Evolutionary conservation across 805 yeast species (phyloP).

Genomic region (Clavispora carvajalis): DNA sequence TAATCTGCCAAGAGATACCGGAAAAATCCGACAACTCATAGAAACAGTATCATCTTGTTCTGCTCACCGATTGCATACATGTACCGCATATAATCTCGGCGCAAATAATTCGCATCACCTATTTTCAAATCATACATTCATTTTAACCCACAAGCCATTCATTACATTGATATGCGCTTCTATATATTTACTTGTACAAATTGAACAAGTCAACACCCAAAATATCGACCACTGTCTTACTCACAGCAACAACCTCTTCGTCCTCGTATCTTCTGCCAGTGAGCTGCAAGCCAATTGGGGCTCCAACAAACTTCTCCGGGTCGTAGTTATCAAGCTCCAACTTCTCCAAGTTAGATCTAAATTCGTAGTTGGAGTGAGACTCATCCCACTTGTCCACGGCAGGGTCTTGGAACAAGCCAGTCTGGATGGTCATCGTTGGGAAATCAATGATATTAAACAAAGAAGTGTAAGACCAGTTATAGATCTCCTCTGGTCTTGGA

Average conservation of each 20-base stretch:
- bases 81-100: too few species aligned
- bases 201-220: constrained; percentile 25
- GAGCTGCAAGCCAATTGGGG: constrained; percentile 53
- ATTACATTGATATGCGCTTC: too few species aligned
- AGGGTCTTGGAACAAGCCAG: constrained; percentile 57
- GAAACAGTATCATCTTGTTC: too few species aligned
- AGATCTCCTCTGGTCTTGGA: constrained; percentile 57
- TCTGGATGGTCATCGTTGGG: constrained; percentile 62
- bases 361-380: constrained; percentile 24
- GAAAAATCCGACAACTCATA: too few species aligned
- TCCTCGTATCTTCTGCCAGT: constrained; percentile 51
- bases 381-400: constrained; percentile 44
- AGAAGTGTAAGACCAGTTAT: constrained; percentile 78
- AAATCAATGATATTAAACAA: constrained; percentile 68
- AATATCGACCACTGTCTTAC: constrained; percentile 34
- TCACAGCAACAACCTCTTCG: constrained; percentile 51
- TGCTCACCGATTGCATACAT: too few species aligned
- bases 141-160: too few species aligned
- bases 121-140: too few species aligned
- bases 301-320: constrained; percentile 44
- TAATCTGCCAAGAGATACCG: too few species aligned
- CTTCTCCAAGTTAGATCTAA: constrained; percentile 44
- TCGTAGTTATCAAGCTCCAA: constrained; percentile 44
- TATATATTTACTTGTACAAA: constrained; percentile 12
- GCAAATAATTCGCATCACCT: too few species aligned